Evolutionary conservation across 148 eudicot genomes (phyloP).

Genomic region (Pouteria glomerata): DNA sequence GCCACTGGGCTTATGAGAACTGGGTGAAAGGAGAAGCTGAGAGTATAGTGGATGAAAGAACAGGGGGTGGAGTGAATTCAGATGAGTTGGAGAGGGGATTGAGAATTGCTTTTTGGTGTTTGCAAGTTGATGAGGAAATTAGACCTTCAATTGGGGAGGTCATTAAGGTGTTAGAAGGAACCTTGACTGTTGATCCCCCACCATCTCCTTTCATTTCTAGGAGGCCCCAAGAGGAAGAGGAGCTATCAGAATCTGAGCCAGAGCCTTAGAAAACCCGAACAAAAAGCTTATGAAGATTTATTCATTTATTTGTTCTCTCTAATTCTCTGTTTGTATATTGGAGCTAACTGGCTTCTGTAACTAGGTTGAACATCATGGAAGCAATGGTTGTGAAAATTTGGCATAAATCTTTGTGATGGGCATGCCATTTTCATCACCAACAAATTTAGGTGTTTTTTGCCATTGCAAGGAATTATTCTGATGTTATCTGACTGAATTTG

Average conservation of each 20-base stretch:
- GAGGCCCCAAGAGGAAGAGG: conserved; percentile 11
- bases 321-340: neutral
- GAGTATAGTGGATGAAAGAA: conserved; percentile 33
- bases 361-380: neutral
- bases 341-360: conserved; percentile 5
- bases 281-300: neutral
- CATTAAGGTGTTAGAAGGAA: conserved; percentile 59
- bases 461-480: neutral
- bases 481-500: neutral
- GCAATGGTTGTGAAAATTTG: conserved; percentile 11
- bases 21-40: conserved; percentile 34
- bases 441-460: neutral
- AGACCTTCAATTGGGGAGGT: conserved; percentile 75
- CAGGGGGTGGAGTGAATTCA: conserved; percentile 28
- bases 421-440: neutral
- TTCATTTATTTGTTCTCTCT: neutral
- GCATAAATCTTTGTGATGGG: neutral
- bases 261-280: conserved; percentile 4
- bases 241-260: conserved; percentile 16
- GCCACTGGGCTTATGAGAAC: conserved; percentile 38
- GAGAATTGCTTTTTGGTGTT: conserved; percentile 62
- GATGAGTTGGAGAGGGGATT: conserved; percentile 51
- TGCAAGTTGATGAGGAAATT: conserved; percentile 47
- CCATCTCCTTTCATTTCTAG: conserved; percentile 35
- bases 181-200: conserved; percentile 48